These are phyloP conservation scores for Pneumocystis wakefieldiae DNA, from an alignment of 1,139 yeast genomes.

Conservation along the genomic window DNA sequence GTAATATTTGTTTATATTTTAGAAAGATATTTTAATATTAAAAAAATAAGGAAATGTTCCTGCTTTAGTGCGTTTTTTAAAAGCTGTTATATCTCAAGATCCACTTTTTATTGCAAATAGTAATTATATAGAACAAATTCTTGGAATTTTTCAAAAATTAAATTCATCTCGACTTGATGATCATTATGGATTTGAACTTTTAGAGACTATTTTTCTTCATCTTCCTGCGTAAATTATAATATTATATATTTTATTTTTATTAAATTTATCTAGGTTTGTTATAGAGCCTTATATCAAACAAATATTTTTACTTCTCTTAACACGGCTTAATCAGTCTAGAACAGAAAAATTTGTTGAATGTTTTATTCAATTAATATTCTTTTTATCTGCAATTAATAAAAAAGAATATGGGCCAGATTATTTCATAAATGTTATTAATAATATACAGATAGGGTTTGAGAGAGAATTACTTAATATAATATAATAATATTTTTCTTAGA, in stretches of 20 bases:
- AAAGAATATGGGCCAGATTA: conserved; percentile 34
- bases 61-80: conserved; percentile 67
- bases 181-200: conserved; percentile 63
- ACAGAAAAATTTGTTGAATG: conserved; percentile 66
- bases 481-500: conserved; percentile 24
- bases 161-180: conserved; percentile 76
- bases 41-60: conserved; percentile 44
- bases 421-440: conserved; percentile 42
- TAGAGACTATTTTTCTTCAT: conserved; percentile 50
- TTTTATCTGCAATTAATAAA: conserved; percentile 38
- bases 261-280: conserved; percentile 9
- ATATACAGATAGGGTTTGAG: conserved; percentile 33
- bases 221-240: conserved; percentile 31
- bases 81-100: conserved; percentile 55
- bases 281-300: conserved; percentile 50
- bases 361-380: conserved; percentile 45
- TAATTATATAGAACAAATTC: conserved; percentile 45
- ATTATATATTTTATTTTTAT: not conserved
- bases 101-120: conserved; percentile 28
- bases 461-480: not conserved
- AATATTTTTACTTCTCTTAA: conserved; percentile 59
- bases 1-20: conserved; percentile 22
- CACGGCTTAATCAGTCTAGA: conserved; percentile 63
- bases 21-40: not conserved
- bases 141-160: conserved; percentile 93